Evolutionary conservation across 163 green algal genomes (phyloP).

Genomic region (Scenedesmus sp.): DNA sequence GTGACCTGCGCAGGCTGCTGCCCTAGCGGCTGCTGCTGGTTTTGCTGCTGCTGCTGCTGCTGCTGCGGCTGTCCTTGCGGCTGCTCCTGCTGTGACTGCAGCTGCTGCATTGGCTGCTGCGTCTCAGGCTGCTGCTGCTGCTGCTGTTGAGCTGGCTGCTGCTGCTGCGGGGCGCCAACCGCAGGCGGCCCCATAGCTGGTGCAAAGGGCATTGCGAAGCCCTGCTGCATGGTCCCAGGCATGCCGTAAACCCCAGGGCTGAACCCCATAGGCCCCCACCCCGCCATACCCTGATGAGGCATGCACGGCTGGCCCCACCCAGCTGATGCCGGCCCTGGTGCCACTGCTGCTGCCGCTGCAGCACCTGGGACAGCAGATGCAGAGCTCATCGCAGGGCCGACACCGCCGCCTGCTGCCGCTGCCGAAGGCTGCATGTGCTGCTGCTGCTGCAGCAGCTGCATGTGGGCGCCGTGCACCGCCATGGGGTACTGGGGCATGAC

Average conservation of each 20-base stretch:
- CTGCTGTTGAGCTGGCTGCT: no score
- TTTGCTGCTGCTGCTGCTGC: constrained; percentile 40
- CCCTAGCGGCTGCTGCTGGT: constrained; percentile 47
- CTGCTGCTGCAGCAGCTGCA: constrained; percentile 17
- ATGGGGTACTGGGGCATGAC: not conserved
- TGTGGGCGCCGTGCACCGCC: not conserved
- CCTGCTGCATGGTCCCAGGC: constrained; percentile 22
- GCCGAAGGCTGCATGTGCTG: constrained; percentile 12
- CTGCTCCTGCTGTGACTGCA: not conserved
- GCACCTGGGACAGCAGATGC: not conserved
- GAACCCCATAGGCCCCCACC: constrained; percentile 41
- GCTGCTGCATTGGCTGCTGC: not conserved
- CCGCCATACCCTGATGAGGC: constrained; percentile 9
- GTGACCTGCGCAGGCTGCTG: not conserved
- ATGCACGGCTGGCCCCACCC: constrained; percentile 11
- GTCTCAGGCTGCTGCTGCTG: constrained; percentile 28
- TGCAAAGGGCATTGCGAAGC: constrained; percentile 36
- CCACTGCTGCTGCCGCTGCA: constrained; percentile 1
- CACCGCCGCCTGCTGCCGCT: not conserved
- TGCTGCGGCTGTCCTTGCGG: no score
- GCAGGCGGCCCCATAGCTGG: not conserved
- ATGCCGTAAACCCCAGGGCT: constrained; percentile 28
- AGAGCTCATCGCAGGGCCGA: not conserved
- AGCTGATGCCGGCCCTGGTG: not conserved
- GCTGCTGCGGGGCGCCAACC: not conserved